A percentile compares a stretch with the other conserved stretches of the same genome.
Evolutionary conservation across 495 filamentous ascomycete species (phyloP).

Genomic region (Aspergillus heteromorphus): DNA sequence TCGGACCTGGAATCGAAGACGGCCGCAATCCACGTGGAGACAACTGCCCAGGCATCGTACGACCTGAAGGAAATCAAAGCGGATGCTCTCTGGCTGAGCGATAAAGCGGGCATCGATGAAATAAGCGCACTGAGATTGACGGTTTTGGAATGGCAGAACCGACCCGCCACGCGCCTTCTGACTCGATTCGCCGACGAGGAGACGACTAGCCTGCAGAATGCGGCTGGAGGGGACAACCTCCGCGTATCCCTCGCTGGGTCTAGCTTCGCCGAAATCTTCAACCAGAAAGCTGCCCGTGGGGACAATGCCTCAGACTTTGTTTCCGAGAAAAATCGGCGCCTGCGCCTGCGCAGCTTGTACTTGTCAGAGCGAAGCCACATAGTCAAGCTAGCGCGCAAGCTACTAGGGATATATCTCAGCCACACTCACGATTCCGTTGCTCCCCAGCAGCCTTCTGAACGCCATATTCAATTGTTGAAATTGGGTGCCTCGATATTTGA

Average conservation of each 20-base stretch:
- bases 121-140: slow-evolving; percentile 74
- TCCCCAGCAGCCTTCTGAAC: background rate
- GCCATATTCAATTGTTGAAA: slow-evolving; percentile 19
- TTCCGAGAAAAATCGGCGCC: slow-evolving; percentile 49
- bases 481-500: slow-evolving; percentile 31
- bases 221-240: slow-evolving; percentile 53
- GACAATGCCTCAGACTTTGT: slow-evolving; percentile 53
- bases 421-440: slow-evolving; percentile 6
- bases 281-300: slow-evolving; percentile 27
- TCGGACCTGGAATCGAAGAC: slow-evolving; percentile 79
- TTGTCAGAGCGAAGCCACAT: slow-evolving; percentile 57
- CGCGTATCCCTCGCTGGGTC: slow-evolving; percentile 45
- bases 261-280: slow-evolving; percentile 34
- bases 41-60: slow-evolving; percentile 59
- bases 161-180: slow-evolving; percentile 59
- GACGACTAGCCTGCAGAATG: slow-evolving; percentile 59
- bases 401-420: slow-evolving; percentile 34
- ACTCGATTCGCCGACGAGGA: slow-evolving; percentile 64
- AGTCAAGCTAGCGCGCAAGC: slow-evolving; percentile 39
- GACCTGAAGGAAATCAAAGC: slow-evolving; percentile 77
- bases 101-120: slow-evolving; percentile 71
- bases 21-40: slow-evolving; percentile 81
- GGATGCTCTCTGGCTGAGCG: slow-evolving; percentile 80
- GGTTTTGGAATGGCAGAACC: slow-evolving; percentile 76
- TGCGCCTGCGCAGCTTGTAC: slow-evolving; percentile 61